phyloP scores from a whole-genome alignment of 495 filamentous ascomycete species.

The Trichodelitschia bisporula region DNA sequence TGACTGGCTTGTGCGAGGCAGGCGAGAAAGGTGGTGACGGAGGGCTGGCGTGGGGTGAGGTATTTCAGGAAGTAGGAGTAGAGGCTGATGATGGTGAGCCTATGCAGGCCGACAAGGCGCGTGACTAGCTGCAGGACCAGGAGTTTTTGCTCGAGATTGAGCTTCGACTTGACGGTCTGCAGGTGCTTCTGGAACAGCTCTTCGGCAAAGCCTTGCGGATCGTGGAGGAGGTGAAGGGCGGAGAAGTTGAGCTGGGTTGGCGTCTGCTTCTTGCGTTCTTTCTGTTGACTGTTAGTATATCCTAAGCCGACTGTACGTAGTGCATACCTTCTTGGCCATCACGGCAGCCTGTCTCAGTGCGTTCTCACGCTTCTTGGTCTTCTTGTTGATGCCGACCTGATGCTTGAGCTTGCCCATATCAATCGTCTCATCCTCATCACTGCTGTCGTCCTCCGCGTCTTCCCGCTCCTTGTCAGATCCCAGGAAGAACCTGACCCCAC shows the following conservation, averaged over 20 bases:
- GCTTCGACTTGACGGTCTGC: constrained; percentile 60
- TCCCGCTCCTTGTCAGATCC: constrained; percentile 88
- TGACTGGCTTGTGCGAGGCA: constrained; percentile 82
- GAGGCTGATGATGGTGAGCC: constrained; percentile 61
- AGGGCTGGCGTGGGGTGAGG: constrained; percentile 68
- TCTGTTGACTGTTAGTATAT: constrained; percentile 12
- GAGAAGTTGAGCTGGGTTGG: constrained; percentile 87
- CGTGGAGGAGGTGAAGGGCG: constrained; percentile 85
- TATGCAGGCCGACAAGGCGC: constrained; percentile 77
- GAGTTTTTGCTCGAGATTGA: constrained; percentile 78
- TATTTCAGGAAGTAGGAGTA: constrained; percentile 75
- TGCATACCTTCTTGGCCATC: constrained; percentile 31
- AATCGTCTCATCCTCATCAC: constrained; percentile 49
- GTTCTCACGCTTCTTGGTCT: constrained; percentile 64
- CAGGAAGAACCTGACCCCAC: constrained; percentile 81
- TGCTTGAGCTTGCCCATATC: constrained; percentile 67
- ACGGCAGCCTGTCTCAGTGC: constrained; percentile 53
- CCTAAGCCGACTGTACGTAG: background rate
- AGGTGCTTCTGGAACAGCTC: constrained; percentile 74
- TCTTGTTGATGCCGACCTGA: constrained; percentile 79
- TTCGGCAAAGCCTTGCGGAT: constrained; percentile 90
- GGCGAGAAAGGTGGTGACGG: constrained; percentile 84
- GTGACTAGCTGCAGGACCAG: constrained; percentile 72
- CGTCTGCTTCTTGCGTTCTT: constrained; percentile 68
- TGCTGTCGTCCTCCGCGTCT: constrained; percentile 70